Percentiles rank a stretch among this genome's conserved stretches.
Evolutionary conservation across 495 filamentous ascomycete species (phyloP).

Genomic region (Aspergillus hancockii): DNA sequence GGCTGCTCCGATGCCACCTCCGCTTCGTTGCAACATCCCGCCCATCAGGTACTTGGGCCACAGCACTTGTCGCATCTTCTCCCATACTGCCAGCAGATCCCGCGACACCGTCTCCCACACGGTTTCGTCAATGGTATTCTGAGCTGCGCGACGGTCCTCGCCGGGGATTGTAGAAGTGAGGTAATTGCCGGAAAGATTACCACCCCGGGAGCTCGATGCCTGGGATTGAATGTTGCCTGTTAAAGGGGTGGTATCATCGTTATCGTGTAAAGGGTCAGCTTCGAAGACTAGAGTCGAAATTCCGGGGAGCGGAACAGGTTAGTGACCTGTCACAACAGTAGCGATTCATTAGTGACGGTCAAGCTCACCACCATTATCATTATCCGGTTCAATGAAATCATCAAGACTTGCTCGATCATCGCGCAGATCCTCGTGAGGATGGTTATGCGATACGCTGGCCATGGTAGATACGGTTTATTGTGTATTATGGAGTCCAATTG

Average conservation of each 20-base stretch:
- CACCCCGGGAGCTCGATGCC: slow-evolving; percentile 50
- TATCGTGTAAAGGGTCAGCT: slow-evolving; percentile 77
- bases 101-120: slow-evolving; percentile 94
- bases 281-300: slow-evolving; percentile 62
- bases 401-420: slow-evolving; percentile 72
- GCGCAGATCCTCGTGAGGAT: slow-evolving; percentile 36
- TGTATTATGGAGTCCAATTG: neutral
- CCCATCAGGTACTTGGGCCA: slow-evolving; percentile 93
- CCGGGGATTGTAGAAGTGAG: slow-evolving; percentile 88
- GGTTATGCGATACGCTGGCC: slow-evolving; percentile 45
- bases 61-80: slow-evolving; percentile 97
- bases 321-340: neutral
- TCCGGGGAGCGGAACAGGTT: neutral
- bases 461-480: slow-evolving; percentile 30
- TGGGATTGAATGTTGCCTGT: slow-evolving; percentile 74
- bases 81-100: slow-evolving; percentile 90
- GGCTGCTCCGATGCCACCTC: slow-evolving; percentile 68
- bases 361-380: slow-evolving; percentile 85
- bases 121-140: slow-evolving; percentile 94
- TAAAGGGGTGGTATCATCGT: slow-evolving; percentile 72
- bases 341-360: neutral
- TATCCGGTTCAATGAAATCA: slow-evolving; percentile 80
- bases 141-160: slow-evolving; percentile 89
- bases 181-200: slow-evolving; percentile 53
- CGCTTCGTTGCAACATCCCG: slow-evolving; percentile 61